These are phyloP conservation scores for Catenaria anguillulae DNA, from an alignment of 371 early-diverging fungal genomes.

Conservation along the genomic window DNA sequence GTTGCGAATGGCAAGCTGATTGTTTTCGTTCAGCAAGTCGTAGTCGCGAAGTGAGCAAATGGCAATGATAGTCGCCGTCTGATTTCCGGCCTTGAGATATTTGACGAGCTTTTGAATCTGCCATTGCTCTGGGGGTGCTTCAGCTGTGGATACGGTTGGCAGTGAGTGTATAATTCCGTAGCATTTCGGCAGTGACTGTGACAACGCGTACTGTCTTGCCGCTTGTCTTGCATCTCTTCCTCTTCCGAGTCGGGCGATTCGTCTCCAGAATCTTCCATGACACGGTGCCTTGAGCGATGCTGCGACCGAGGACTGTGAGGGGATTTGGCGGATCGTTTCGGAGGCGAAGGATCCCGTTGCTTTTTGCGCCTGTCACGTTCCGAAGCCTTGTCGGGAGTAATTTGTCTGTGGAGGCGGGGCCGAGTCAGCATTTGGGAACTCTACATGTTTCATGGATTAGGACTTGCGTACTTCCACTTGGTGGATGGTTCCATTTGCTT, in stretches of 20 bases:
- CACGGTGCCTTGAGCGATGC: not conserved
- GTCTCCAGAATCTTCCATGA: not conserved
- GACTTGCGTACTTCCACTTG: too few relatives aligned
- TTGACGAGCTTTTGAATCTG: conserved; percentile 41
- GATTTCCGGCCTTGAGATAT: conserved; percentile 36
- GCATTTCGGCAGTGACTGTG: too few relatives aligned
- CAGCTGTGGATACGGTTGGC: too few relatives aligned
- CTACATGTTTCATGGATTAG: too few relatives aligned
- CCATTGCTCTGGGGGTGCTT: conserved; percentile 38
- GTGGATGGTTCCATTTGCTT: too few relatives aligned
- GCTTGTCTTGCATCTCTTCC: conserved; percentile 7
- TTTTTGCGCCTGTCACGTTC: not conserved
- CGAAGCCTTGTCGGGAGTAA: not conserved
- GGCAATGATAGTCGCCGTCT: conserved; percentile 43
- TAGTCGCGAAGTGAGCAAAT: conserved; percentile 40
- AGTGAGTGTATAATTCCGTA: too few relatives aligned
- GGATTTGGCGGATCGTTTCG: not conserved
- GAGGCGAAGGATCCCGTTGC: not conserved
- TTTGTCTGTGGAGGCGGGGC: too few relatives aligned
- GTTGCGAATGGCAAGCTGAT: conserved; percentile 40
- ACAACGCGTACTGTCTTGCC: conserved; percentile 2
- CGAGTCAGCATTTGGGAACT: too few relatives aligned
- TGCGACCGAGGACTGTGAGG: not conserved
- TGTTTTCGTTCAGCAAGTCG: conserved; percentile 34
- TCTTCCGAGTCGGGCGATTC: not conserved